phyloP scores from a whole-genome alignment of 371 early-diverging fungal genomes.

The Mucor velutinosus region DNA sequence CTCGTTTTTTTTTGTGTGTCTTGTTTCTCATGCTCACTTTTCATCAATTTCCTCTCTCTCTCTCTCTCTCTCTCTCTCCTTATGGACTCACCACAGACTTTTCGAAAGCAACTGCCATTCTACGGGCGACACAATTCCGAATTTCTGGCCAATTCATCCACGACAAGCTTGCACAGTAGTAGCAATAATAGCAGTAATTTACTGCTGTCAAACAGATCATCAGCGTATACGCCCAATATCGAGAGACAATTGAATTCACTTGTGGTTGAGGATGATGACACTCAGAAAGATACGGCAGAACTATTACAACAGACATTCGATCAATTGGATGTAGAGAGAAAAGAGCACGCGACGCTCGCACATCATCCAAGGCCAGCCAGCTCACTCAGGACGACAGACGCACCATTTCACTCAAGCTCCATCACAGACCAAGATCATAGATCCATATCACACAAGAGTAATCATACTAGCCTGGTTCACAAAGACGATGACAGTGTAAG shows the following conservation, averaged over 20 bases:
- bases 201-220: background rate
- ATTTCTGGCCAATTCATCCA: background rate
- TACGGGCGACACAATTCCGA: background rate
- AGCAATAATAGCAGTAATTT: background rate
- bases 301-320: conserved; percentile 12
- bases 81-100: background rate
- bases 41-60: too few relatives aligned
- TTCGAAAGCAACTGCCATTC: background rate
- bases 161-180: background rate
- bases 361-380: background rate
- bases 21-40: too few relatives aligned
- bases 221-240: conserved; percentile 7
- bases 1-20: too few relatives aligned
- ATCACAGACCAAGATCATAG: background rate
- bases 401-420: background rate
- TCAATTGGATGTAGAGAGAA: background rate
- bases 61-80: too few relatives aligned
- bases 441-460: background rate
- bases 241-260: conserved; percentile 17
- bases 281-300: conserved; percentile 5
- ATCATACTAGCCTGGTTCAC: background rate
- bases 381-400: background rate
- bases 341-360: background rate
- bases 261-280: conserved; percentile 5
- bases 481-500: background rate